Evolutionary conservation across 2,329 filamentous ascomycete species (phyloP), one percentile per base, ranked within the genome.

Genomic region (Fusarium sp.): DNA sequence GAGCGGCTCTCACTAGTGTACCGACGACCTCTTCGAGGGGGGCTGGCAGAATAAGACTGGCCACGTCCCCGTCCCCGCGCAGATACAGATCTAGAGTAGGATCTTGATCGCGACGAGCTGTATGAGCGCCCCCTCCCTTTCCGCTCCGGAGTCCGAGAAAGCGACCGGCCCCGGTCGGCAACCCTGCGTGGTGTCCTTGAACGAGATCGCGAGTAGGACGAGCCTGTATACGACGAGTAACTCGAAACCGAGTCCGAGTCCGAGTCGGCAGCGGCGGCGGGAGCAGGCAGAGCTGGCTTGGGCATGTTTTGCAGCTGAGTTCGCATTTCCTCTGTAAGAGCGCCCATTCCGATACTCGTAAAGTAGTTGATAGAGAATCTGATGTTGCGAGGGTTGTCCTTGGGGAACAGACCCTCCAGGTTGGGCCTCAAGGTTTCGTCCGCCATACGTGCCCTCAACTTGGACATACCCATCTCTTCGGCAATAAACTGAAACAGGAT

Each of bases 301-400:
- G 95, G 95, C 81, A 97, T 89, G 77, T 94, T 97, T 79, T 95
- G 92, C 60, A 99, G 87, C 78, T 92, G 90, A 76, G 97, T 94
- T 80, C 96, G 91, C 94, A 98, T 97, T 72, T 94, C 93, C 78
- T 99, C 96, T 2, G 96, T 99, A 66, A 99, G 87, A 27, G 89
- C 90, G 78, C 96, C 96, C 93, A 99, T 97, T 62, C 95, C 94
- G 75, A 99, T 97, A 76, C 94, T 96, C 10, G 96, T 99, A 80
- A 99, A 98, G 86, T 98, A 99, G 82, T 99, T 99, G 90, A 99
- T 97, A 53, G 95, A 94, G 85, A 99, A 99, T 57, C 95, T 91
- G 40, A 95, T 94, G 81, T 98, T 96, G 77, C 93, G 91, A 27
- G 94, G 90, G 76, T 94, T 94, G 79, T 98, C 95, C 65, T 86